A percentile compares a stretch with the other conserved stretches of the same genome.
Evolutionary conservation across 176 grass and related monocot genomes (phyloP).

Genomic region (Hsuehochloa calcarea): DNA sequence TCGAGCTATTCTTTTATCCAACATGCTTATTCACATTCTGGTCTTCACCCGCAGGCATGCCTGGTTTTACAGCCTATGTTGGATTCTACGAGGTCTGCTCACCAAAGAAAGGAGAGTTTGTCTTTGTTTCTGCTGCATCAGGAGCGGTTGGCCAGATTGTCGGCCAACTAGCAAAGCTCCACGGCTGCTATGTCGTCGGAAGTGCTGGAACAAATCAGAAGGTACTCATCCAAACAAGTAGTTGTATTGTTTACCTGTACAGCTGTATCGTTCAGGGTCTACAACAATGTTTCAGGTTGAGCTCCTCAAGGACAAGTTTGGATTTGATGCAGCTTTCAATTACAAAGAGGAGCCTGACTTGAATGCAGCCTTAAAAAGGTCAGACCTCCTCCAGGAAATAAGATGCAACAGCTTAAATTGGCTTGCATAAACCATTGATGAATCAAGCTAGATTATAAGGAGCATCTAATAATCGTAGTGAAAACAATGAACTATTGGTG

Average conservation of each 20-base stretch:
- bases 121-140: conserved; percentile 91
- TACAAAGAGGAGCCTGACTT: conserved; percentile 90
- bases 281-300: conserved; percentile 56
- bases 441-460: background rate
- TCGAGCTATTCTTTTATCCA: background rate
- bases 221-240: background rate
- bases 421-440: background rate
- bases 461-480: background rate
- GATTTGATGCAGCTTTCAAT: conserved; percentile 86
- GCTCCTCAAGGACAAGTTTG: conserved; percentile 72
- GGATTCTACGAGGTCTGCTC: conserved; percentile 77
- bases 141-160: conserved; percentile 94
- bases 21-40: background rate
- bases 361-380: conserved; percentile 64
- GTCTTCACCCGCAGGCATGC: conserved; percentile 51
- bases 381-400: background rate
- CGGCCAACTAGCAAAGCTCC: conserved; percentile 87
- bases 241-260: background rate
- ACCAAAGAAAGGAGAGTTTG: conserved; percentile 74
- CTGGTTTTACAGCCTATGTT: conserved; percentile 91
- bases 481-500: background rate
- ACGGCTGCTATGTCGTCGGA: conserved; percentile 83
- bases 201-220: conserved; percentile 57
- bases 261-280: background rate
- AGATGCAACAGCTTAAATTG: background rate